Conservation (phyloP, 352 stramenopile genomes). For the Phytophthora multivora region DNA sequence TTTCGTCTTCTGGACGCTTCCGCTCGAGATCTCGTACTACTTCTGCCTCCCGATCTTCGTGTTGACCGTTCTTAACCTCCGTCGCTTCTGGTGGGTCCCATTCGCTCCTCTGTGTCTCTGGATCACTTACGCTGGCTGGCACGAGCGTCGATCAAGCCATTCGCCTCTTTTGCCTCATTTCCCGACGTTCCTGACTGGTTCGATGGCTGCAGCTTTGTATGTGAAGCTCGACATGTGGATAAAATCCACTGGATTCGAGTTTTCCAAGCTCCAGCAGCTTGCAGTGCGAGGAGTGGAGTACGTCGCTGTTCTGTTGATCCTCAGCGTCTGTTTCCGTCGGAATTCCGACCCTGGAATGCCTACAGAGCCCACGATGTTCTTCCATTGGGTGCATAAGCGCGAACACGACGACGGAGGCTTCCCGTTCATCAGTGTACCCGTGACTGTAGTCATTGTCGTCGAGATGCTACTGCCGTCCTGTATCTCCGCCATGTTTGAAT, state of each 20-base stretch:
- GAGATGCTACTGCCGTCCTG: conserved; percentile 47
- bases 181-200: conserved; percentile 48
- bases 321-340: conserved; percentile 38
- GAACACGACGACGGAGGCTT: conserved; percentile 26
- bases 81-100: conserved; percentile 41
- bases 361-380: conserved; percentile 37
- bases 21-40: conserved; percentile 59
- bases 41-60: conserved; percentile 48
- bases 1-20: conserved; percentile 63
- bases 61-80: conserved; percentile 25
- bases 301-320: conserved; percentile 21
- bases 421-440: conserved; percentile 38
- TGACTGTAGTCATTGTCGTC: conserved; percentile 44
- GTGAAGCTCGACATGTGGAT: conserved; percentile 32
- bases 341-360: conserved; percentile 9
- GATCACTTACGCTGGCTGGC: conserved; percentile 30
- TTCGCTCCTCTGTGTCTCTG: conserved; percentile 35
- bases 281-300: conserved; percentile 33
- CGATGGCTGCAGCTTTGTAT: conserved; percentile 43
- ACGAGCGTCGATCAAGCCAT: conserved; percentile 35
- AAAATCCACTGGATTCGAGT: conserved; percentile 25
- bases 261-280: conserved; percentile 19
- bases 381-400: conserved; percentile 39
- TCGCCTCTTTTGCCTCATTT: conserved; percentile 34
- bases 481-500: conserved; percentile 47